Conservation (phyloP, 1,139 yeast species). For the Pichia cactophila region DNA sequence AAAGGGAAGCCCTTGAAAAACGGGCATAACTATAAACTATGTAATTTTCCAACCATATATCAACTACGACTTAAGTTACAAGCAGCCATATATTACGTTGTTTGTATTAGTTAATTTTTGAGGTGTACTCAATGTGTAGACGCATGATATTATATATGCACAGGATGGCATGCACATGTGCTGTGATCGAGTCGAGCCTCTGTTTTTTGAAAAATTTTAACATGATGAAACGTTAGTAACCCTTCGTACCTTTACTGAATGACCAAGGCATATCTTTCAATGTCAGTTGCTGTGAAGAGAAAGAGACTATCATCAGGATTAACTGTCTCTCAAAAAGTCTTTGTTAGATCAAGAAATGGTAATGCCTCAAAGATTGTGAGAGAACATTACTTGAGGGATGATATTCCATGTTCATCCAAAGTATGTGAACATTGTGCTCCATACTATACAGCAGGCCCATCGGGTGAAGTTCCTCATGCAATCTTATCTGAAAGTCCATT, state of each 20-base stretch:
- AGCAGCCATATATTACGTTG: no score
- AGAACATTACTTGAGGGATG: conserved; percentile 87
- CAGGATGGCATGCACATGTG: no score
- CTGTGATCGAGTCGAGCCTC: no score
- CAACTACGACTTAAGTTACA: no score
- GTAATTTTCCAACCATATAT: neutral
- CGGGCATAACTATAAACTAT: conserved; percentile 26
- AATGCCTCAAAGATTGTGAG: conserved; percentile 86
- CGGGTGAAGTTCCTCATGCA: conserved; percentile 44
- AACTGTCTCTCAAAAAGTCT: conserved; percentile 81
- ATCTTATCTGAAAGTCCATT: conserved; percentile 46
- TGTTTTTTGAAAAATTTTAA: no score
- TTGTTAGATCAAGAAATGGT: conserved; percentile 84
- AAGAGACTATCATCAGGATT: conserved; percentile 49
- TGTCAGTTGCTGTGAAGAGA: conserved; percentile 23
- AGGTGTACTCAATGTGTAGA: no score
- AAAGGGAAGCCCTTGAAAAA: conserved; percentile 51
- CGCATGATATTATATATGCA: no score
- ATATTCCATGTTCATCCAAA: conserved; percentile 82
- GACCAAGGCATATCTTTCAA: neutral
- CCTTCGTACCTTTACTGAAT: neutral
- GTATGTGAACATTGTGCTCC: conserved; percentile 58
- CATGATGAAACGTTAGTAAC: neutral
- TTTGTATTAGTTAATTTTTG: no score
- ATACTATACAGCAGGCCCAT: conserved; percentile 48